These are phyloP conservation scores for Beauveria sp. DNA, from an alignment of 2,329 filamentous ascomycete species.

Conservation along the genomic window DNA sequence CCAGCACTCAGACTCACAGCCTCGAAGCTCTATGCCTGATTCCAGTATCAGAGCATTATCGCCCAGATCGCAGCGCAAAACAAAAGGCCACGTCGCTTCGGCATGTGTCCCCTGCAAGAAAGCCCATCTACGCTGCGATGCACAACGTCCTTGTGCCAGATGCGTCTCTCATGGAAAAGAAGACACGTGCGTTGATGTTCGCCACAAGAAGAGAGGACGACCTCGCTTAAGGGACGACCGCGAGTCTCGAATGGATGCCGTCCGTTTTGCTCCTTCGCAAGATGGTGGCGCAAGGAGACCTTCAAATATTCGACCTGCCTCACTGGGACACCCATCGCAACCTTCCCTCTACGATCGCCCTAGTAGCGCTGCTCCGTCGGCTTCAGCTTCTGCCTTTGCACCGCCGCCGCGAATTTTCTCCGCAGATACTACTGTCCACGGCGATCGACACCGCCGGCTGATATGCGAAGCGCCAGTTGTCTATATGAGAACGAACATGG, in stretches of 20 bases:
- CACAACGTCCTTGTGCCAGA: slow-evolving; percentile 69
- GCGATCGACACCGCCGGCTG: neutral
- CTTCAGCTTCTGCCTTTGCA: neutral
- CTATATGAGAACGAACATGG: slow-evolving; percentile 51
- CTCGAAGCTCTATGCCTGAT: neutral
- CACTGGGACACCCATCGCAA: neutral
- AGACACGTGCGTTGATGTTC: slow-evolving; percentile 73
- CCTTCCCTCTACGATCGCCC: neutral
- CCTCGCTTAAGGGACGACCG: slow-evolving; percentile 69
- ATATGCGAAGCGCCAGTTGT: slow-evolving; percentile 42
- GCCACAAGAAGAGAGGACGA: slow-evolving; percentile 77
- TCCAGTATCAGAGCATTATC: slow-evolving; percentile 31
- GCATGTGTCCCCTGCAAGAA: slow-evolving; percentile 82
- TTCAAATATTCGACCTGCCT: slow-evolving; percentile 38
- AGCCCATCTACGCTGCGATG: slow-evolving; percentile 67
- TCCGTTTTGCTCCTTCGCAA: slow-evolving; percentile 37
- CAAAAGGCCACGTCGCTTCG: slow-evolving; percentile 75
- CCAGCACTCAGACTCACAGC: neutral
- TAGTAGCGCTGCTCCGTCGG: neutral
- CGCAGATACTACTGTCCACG: neutral
- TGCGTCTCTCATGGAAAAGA: slow-evolving; percentile 74
- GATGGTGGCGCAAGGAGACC: slow-evolving; percentile 43
- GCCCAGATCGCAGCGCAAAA: slow-evolving; percentile 57
- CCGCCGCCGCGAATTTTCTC: slow-evolving; percentile 5
- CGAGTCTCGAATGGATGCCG: slow-evolving; percentile 49